Percentiles rank a stretch among this genome's conserved stretches.
Conservation (phyloP, 768 basidiomycete genomes). For the Boletus coccyginus region DNA sequence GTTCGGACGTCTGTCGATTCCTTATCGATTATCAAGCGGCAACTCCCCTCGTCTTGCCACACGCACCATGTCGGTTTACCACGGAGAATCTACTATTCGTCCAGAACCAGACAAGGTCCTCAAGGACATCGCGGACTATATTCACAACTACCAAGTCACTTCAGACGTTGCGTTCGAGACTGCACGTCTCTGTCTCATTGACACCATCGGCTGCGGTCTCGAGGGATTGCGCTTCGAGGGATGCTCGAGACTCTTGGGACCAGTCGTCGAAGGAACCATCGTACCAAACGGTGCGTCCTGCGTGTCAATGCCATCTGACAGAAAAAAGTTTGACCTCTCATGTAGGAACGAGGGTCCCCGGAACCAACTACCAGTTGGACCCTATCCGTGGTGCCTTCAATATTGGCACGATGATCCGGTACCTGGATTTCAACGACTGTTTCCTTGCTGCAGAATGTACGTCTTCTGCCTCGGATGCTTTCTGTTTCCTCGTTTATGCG, state of each 20-base stretch:
- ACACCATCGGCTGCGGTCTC: slow-evolving; percentile 91
- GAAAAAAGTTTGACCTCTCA: slow-evolving; percentile 7
- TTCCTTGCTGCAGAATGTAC: slow-evolving; percentile 90
- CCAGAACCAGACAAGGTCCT: slow-evolving; percentile 86
- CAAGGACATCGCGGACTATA: slow-evolving; percentile 90
- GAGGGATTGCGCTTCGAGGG: slow-evolving; percentile 87
- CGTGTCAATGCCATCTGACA: background rate
- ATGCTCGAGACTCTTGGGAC: slow-evolving; percentile 78
- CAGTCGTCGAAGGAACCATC: slow-evolving; percentile 86
- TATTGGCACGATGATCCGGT: slow-evolving; percentile 90
- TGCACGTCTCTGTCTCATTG: slow-evolving; percentile 87
- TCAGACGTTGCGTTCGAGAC: slow-evolving; percentile 87
- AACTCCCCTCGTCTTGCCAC: slow-evolving; percentile 10
- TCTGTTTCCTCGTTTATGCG: background rate
- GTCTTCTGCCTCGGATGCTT: slow-evolving; percentile 1
- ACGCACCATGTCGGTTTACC: slow-evolving; percentile 50
- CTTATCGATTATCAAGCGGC: slow-evolving; percentile 29
- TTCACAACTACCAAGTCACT: slow-evolving; percentile 79
- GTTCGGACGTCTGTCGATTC: slow-evolving; percentile 15
- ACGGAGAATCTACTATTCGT: slow-evolving; percentile 76
- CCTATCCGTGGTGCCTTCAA: slow-evolving; percentile 95
- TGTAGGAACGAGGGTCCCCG: slow-evolving; percentile 82
- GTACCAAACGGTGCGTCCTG: slow-evolving; percentile 78
- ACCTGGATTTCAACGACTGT: slow-evolving; percentile 94
- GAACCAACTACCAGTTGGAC: slow-evolving; percentile 86